Base-by-base conservation (phyloP, 805 yeast genomes). In the Scheffersomyces lignosus region DNA sequence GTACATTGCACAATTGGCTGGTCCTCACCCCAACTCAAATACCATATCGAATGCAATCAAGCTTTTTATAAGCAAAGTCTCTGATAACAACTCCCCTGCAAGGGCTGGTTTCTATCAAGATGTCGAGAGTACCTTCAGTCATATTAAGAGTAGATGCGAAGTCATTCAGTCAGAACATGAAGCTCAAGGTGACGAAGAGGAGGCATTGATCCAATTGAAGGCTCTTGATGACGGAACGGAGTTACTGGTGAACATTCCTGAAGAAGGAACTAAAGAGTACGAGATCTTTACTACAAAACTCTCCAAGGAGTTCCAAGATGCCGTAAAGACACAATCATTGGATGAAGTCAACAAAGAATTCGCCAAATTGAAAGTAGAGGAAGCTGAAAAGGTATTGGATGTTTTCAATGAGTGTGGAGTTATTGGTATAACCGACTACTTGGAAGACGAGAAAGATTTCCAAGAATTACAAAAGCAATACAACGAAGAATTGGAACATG, bases 321-420 rank as follows among this genome's bases (percentile, higher is more conserved):
- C 99, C 0, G 71, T 91, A n/a, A 69, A 72, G 52, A 76, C 93
- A 0, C 76, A 75, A 26, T 71, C 77, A 5, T 70, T 91, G 37
- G 96, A 87, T 46, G 82, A 77, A 43, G 88, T 91, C 38, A 91
- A 91, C 65, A 74, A 78, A 48, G 91, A 87, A 2, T 87, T 91
- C 58, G 91, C 83, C 2, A 67, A 70, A 5, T 74, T 86, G 74
- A 70, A 79, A 15, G 69, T 90, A 3, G 84, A 73, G 8, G 90
- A 87, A 27, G 96, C 96, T 4, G 98, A 91, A 57, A 58, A 64
- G 6, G 71, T 86, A 5, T 73, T 91, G 47, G 90, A 81, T 43
- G 58, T 78, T 34, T 81, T 91, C 53, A 83, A 87, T 48, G 79
- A 82, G 51, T 83, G 89, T 52, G 89, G 87, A 8, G 89, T 88